These are phyloP conservation scores for Linaria vulgaris DNA, from an alignment of 257 asterid genomes.

Conservation along the genomic window DNA sequence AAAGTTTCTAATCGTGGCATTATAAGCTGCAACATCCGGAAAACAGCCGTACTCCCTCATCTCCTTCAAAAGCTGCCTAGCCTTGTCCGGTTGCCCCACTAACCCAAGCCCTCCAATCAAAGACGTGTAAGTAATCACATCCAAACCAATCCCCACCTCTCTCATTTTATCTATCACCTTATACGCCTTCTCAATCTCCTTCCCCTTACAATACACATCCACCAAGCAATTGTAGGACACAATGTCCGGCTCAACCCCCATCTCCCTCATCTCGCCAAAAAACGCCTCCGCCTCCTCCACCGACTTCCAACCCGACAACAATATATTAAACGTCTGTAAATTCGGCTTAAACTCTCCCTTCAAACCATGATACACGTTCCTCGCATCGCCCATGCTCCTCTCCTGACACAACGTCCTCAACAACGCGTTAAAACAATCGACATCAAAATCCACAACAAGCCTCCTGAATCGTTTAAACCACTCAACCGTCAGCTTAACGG, in stretches of 20 bases:
- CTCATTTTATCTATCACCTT: slow-evolving; percentile 60
- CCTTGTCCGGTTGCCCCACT: slow-evolving; percentile 90
- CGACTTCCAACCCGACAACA: slow-evolving; percentile 89
- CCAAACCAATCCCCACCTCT: slow-evolving; percentile 64
- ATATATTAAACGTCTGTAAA: slow-evolving; percentile 70
- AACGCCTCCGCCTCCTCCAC: slow-evolving; percentile 70
- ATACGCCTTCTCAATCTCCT: slow-evolving; percentile 68
- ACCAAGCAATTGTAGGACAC: slow-evolving; percentile 87
- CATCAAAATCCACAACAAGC: slow-evolving; percentile 60
- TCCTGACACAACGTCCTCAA: slow-evolving; percentile 84
- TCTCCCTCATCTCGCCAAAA: slow-evolving; percentile 62
- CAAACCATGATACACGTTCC: slow-evolving; percentile 67
- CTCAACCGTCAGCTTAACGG: slow-evolving; percentile 78
- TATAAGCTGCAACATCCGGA: slow-evolving; percentile 90
- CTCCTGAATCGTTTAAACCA: slow-evolving; percentile 60
- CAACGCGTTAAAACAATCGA: slow-evolving; percentile 65
- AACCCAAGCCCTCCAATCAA: slow-evolving; percentile 89
- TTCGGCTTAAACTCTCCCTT: slow-evolving; percentile 78
- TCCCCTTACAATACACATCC: slow-evolving; percentile 81
- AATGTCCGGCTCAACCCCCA: slow-evolving; percentile 75
- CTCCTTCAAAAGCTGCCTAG: slow-evolving; percentile 75
- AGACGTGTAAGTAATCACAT: slow-evolving; percentile 80
- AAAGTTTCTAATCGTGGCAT: slow-evolving; percentile 78
- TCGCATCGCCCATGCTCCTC: slow-evolving; percentile 89
- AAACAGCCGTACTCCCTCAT: slow-evolving; percentile 85